Evolutionary conservation across 805 yeast genomes (phyloP), one percentile per base, ranked within the genome.

Genomic region (Lachancea dasiensis): DNA sequence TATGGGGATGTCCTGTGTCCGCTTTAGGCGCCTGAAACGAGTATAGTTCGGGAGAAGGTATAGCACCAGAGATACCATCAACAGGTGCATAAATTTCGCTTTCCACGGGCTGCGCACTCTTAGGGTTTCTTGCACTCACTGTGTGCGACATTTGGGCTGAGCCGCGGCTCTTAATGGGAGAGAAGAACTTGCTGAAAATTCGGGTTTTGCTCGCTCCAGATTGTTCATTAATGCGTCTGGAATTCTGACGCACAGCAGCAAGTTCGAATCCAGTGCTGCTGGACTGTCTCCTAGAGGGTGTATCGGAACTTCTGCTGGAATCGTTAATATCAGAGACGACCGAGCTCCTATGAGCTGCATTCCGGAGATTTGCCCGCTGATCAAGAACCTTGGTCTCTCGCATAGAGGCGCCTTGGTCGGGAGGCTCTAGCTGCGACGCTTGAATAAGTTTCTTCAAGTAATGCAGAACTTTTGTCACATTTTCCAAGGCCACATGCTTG

Each of bases 361-460:
- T n/a, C n/a, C n/a, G n/a, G n/a, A n/a, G n/a, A n/a, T n/a, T n/a
- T n/a, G n/a, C n/a, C n/a, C n/a, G n/a, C n/a, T n/a, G n/a, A n/a
- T n/a, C 3, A 18, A 7, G 14, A 14, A 6, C n/a, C 14, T 29
- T 17, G 6, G 32, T 14, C 9, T 13, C 9, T 19, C 26, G 34
- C 25, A 11, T 21, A 3, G 32, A 18, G n/a, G 32, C 32, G 13
- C 18, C 19, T n/a, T 13, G 22, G 10, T n/a, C 20, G n/a, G 32
- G 32, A 21, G 18, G 15, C 20, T 29, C 32, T n/a, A 34, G 25
- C 33, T 35, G 39, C 11, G 39, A 28, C n/a, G 33, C 38, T 22
- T 36, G 41, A 16, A 36, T 19, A 31, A 47, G 31, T 36, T 40
- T 41, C 24, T 26, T 34, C 15, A 49, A 40, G 17, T 45, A 47